phyloP scores from a whole-genome alignment of 345 rosid genomes.

The Cardamine chenopodiifolia region DNA sequence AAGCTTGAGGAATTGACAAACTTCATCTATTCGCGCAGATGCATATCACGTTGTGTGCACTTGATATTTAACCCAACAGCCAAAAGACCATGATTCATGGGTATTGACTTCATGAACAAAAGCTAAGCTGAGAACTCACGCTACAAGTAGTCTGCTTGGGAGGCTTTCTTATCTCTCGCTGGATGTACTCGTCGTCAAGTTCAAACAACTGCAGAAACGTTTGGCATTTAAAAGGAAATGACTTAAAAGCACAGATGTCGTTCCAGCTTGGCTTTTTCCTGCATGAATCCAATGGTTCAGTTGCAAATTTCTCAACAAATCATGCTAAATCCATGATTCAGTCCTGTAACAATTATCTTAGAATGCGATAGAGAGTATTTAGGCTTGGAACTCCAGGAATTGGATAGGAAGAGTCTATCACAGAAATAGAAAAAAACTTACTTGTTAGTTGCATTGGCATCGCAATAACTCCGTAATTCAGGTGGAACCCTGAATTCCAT shows the following conservation, averaged over 20 bases:
- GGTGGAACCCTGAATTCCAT: constrained; percentile 90
- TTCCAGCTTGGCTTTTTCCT: constrained; percentile 58
- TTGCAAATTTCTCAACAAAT: neutral
- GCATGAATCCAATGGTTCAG: constrained; percentile 6
- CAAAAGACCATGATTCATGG: neutral
- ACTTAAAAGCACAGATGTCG: constrained; percentile 76
- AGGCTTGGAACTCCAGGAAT: neutral
- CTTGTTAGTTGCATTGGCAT: constrained; percentile 56
- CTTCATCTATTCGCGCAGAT: neutral
- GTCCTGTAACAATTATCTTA: neutral
- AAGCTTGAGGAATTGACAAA: neutral
- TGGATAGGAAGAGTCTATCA: neutral
- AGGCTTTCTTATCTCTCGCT: constrained; percentile 83
- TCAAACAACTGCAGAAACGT: constrained; percentile 77
- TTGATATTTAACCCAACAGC: neutral
- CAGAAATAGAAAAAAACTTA: constrained; percentile 44
- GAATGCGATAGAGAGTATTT: neutral
- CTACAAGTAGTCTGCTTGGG: constrained; percentile 62
- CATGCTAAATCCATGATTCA: neutral
- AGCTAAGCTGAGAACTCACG: constrained; percentile 53
- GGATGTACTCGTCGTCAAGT: constrained; percentile 86
- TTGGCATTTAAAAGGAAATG: constrained; percentile 82
- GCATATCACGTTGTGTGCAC: neutral
- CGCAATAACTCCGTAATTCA: constrained; percentile 60
- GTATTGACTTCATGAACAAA: constrained; percentile 14